Conservation (phyloP, 805 yeast species). For the Metschnikowia lochheadii region DNA sequence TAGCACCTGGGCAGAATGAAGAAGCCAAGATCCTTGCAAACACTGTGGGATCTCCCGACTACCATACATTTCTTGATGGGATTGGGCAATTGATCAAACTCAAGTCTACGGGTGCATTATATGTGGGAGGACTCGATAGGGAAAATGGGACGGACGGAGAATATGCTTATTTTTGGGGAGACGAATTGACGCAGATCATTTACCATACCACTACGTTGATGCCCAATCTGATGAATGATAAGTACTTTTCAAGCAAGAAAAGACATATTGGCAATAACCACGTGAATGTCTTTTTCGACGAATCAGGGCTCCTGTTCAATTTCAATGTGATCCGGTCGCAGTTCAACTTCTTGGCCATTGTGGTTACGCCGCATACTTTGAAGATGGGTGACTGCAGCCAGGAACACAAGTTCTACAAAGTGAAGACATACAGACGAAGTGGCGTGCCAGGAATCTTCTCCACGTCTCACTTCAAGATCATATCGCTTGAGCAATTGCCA, state of each 20-base stretch:
- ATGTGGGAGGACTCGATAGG: slow-evolving; percentile 77
- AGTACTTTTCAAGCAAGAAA: slow-evolving; percentile 54
- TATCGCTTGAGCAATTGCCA: slow-evolving; percentile 58
- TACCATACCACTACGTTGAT: slow-evolving; percentile 81
- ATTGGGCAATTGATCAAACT: slow-evolving; percentile 62
- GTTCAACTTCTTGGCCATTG: slow-evolving; percentile 78
- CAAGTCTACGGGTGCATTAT: slow-evolving; percentile 45
- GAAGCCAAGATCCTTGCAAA: slow-evolving; percentile 68
- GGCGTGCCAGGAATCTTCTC: slow-evolving; percentile 78
- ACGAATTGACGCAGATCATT: slow-evolving; percentile 64
- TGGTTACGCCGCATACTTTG: slow-evolving; percentile 58
- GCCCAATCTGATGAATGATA: slow-evolving; percentile 52
- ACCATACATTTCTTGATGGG: slow-evolving; percentile 52
- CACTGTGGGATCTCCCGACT: slow-evolving; percentile 57
- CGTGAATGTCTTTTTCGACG: slow-evolving; percentile 79
- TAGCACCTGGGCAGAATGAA: slow-evolving; percentile 59
- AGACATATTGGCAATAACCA: slow-evolving; percentile 84
- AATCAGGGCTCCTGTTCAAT: slow-evolving; percentile 59
- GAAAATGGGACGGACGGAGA: slow-evolving; percentile 70
- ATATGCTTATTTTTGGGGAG: slow-evolving; percentile 67
- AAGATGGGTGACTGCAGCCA: slow-evolving; percentile 1
- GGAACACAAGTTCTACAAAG: slow-evolving; percentile 44
- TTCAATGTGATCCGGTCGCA: slow-evolving; percentile 71
- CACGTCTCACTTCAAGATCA: slow-evolving; percentile 68
- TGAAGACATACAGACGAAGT: slow-evolving; percentile 57